Conservation (phyloP, 208 protist species). For the Zelonia costaricensis region DNA sequence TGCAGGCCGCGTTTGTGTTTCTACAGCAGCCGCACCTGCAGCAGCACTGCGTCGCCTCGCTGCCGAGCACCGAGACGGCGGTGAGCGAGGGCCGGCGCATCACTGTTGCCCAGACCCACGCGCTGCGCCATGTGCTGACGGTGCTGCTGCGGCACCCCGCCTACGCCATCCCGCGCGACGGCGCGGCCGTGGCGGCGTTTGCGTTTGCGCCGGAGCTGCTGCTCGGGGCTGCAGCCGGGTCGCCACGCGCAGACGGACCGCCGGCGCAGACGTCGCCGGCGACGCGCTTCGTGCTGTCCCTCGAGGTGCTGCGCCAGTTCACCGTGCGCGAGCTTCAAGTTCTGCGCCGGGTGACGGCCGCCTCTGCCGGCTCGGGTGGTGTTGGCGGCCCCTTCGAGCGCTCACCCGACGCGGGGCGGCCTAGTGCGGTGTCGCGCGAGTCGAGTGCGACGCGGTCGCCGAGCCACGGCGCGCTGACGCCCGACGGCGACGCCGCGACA, state of each 20-base stretch:
- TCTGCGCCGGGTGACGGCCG: slow-evolving; percentile 35
- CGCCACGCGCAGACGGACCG: too few species aligned
- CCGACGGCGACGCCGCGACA: slow-evolving; percentile 36
- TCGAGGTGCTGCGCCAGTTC: slow-evolving; percentile 64
- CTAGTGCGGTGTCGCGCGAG: slow-evolving; percentile 31
- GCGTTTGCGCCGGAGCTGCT: slow-evolving; percentile 27
- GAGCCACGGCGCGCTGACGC: slow-evolving; percentile 17
- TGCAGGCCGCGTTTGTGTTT: slow-evolving; percentile 52
- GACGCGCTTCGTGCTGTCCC: slow-evolving; percentile 26
- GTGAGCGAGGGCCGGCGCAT: slow-evolving; percentile 17
- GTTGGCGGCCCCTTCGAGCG: slow-evolving; percentile 5
- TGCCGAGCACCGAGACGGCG: slow-evolving; percentile 3
- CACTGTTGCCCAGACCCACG: slow-evolving; percentile 15
- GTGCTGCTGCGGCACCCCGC: slow-evolving; percentile 15
- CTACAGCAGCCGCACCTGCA: slow-evolving; percentile 20
- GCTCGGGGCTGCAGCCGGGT: too few species aligned
- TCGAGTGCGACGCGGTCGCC: slow-evolving; percentile 42
- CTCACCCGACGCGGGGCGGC: slow-evolving; percentile 15
- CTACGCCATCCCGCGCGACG: slow-evolving; percentile 27
- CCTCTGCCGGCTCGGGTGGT: not conserved
- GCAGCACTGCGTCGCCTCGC: slow-evolving; percentile 18
- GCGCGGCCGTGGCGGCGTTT: slow-evolving; percentile 14
- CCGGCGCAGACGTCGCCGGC: not conserved
- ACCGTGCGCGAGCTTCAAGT: slow-evolving; percentile 61
- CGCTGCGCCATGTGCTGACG: slow-evolving; percentile 21